phyloP scores from a whole-genome alignment of 257 asterid genomes.

The Euphrasia confusa region DNA sequence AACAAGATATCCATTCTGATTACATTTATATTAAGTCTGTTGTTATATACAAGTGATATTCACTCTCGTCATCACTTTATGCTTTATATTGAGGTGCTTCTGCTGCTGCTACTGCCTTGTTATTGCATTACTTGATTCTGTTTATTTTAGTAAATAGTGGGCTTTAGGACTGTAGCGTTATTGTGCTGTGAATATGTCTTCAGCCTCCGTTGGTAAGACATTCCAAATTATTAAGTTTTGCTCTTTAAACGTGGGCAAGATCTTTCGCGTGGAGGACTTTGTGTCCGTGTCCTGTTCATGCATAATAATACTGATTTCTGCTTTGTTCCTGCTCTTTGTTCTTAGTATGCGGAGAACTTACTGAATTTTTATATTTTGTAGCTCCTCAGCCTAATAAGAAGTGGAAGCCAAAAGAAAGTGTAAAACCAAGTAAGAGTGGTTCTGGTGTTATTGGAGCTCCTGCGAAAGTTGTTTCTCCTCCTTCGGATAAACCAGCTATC shows the following conservation, averaged over 20 bases:
- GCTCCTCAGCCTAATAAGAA: conserved; percentile 73
- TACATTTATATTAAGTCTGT: conserved; percentile 10
- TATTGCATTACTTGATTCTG: too few relatives aligned
- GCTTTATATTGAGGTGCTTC: too few relatives aligned
- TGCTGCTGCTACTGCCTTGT: too few relatives aligned
- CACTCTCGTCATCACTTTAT: conserved; percentile 7
- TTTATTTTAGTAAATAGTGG: too few relatives aligned
- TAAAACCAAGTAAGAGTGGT: conserved; percentile 45
- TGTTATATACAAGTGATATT: not conserved
- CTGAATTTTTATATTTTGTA: conserved; percentile 26
- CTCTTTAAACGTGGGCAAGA: too few relatives aligned
- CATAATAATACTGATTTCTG: too few relatives aligned
- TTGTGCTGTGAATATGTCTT: too few relatives aligned
- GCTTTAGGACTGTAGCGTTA: too few relatives aligned
- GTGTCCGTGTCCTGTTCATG: too few relatives aligned
- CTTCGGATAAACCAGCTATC: conserved; percentile 32
- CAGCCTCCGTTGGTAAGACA: too few relatives aligned
- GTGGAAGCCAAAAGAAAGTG: conserved; percentile 89
- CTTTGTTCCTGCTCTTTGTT: not conserved
- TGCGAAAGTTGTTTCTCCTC: conserved; percentile 49
- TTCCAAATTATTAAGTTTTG: too few relatives aligned
- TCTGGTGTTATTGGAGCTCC: conserved; percentile 59
- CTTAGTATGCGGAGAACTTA: conserved; percentile 3
- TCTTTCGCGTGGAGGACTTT: too few relatives aligned
- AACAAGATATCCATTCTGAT: not conserved